Percentiles rank a stretch among this genome's conserved stretches.
phyloP scores from a whole-genome alignment of 2,329 filamentous ascomycete genomes.

The Aspergillus bombycis region DNA sequence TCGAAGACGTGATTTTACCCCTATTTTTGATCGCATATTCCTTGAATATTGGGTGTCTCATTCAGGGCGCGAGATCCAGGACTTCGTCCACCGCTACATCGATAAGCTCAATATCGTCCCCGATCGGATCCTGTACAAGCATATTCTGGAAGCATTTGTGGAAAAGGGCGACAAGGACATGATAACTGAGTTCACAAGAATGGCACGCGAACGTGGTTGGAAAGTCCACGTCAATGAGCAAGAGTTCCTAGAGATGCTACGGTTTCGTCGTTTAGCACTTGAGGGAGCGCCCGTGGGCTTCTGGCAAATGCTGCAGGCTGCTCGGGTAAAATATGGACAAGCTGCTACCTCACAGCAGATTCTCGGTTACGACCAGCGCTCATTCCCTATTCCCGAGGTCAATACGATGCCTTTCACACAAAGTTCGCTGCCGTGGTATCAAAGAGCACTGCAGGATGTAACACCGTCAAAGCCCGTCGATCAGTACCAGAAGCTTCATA shows the following conservation, averaged over 20 bases:
- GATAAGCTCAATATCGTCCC: slow-evolving; percentile 40
- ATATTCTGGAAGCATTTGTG: slow-evolving; percentile 44
- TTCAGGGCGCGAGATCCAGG: slow-evolving; percentile 35
- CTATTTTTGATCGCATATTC: slow-evolving; percentile 44
- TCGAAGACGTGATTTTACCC: slow-evolving; percentile 32
- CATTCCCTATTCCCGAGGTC: slow-evolving; percentile 30
- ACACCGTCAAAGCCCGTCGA: slow-evolving; percentile 33
- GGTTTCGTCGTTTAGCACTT: slow-evolving; percentile 36
- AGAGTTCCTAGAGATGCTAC: slow-evolving; percentile 37
- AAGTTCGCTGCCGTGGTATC: slow-evolving; percentile 31
- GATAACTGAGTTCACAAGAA: slow-evolving; percentile 34
- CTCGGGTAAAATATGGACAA: slow-evolving; percentile 36
- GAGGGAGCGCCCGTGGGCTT: slow-evolving; percentile 40
- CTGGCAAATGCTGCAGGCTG: slow-evolving; percentile 46
- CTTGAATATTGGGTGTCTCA: slow-evolving; percentile 46
- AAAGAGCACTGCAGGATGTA: slow-evolving; percentile 33
- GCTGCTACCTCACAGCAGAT: slow-evolving; percentile 38
- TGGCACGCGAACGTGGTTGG: slow-evolving; percentile 37
- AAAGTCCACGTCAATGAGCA: slow-evolving; percentile 34
- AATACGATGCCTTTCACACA: slow-evolving; percentile 30
- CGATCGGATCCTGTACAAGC: slow-evolving; percentile 43
- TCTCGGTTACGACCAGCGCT: slow-evolving; percentile 39
- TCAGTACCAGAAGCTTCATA: slow-evolving; percentile 38
- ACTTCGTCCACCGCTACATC: slow-evolving; percentile 41
- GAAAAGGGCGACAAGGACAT: slow-evolving; percentile 41